These are phyloP conservation scores for Polygonum aviculare DNA, from an alignment of 148 eudicot species.

Conservation along the genomic window DNA sequence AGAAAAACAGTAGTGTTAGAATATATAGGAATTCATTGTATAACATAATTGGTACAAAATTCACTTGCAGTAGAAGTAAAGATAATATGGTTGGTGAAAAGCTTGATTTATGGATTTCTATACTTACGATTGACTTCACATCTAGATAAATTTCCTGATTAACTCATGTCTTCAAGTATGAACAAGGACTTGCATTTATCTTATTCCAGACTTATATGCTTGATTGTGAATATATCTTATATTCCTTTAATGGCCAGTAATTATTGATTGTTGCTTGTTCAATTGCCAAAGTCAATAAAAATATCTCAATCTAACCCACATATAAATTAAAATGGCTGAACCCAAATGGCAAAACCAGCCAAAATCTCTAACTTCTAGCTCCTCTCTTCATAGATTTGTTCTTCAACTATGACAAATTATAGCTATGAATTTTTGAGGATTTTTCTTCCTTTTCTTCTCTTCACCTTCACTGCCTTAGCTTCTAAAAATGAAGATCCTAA, in stretches of 20 bases:
- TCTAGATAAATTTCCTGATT: background rate
- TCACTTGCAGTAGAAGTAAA: constrained; percentile 8
- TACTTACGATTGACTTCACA: background rate
- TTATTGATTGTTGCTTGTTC: constrained; percentile 7
- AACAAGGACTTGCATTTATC: background rate
- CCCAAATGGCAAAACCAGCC: background rate
- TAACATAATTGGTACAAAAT: background rate
- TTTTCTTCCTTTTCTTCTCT: background rate
- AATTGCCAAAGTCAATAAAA: background rate
- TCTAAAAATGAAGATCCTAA: background rate
- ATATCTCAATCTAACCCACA: background rate
- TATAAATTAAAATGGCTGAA: background rate
- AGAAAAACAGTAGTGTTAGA: background rate
- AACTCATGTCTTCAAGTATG: background rate
- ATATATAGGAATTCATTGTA: background rate
- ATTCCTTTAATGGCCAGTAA: background rate
- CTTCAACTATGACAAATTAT: background rate
- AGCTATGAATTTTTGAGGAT: background rate
- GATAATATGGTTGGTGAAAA: constrained; percentile 3
- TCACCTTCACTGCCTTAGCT: background rate
- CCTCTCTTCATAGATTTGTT: background rate
- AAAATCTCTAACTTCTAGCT: background rate
- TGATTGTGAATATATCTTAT: background rate
- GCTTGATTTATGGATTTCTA: background rate
- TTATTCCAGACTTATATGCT: background rate